Base-by-base conservation (phyloP, 495 filamentous ascomycete genomes). In the Apodospora peruviana region DNA sequence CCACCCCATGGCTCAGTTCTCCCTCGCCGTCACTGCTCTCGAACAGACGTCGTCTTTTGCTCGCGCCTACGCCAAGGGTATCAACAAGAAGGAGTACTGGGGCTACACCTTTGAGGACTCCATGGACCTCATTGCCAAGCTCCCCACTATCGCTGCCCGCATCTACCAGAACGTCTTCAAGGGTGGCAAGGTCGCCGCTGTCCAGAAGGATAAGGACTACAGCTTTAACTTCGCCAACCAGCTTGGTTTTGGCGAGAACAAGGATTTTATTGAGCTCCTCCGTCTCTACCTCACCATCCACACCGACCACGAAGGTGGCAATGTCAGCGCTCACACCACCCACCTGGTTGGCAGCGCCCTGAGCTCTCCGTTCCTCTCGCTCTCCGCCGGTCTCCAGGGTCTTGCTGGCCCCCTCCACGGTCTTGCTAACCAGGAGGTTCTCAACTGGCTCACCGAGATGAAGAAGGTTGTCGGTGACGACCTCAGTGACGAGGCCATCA, bases 101-200 rank as follows among this genome's bases (percentile, higher is more conserved):
- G 82, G 81, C 72, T 89, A 97, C 79, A 96, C 93, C 58, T 98
- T 94, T 64, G 93, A 98, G 82, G 93, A 98, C 76, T 95, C 91
- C 48, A 97, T 98, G 93, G 91, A 98, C 76, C 78, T 97, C 66
- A 97, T 98, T 71, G 94, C 93, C 69, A 98, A 97, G 84, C 88
- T 98, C 56, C 93, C 93, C 60, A 96, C 89, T 66, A 96, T 98
- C 61, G 94, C 93, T 48, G 77, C 94, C 47, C 87, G 88, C 76
- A 97, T 98, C 80, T 98, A 98, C 84, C 91, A 91, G 73, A 98
- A 98, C 69, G 85, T 97, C 66, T 98, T 89, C 88, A 95, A 96
- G 79, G 94, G 95, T 67, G 93, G 93, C 76, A 97, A 97, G 82
- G 93, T 98, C 53, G 85, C 88, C 37, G 61, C 91, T 32, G 82